phyloP scores from a whole-genome alignment of 2,329 filamentous ascomycete genomes.

The Aureobasidium vineae region DNA sequence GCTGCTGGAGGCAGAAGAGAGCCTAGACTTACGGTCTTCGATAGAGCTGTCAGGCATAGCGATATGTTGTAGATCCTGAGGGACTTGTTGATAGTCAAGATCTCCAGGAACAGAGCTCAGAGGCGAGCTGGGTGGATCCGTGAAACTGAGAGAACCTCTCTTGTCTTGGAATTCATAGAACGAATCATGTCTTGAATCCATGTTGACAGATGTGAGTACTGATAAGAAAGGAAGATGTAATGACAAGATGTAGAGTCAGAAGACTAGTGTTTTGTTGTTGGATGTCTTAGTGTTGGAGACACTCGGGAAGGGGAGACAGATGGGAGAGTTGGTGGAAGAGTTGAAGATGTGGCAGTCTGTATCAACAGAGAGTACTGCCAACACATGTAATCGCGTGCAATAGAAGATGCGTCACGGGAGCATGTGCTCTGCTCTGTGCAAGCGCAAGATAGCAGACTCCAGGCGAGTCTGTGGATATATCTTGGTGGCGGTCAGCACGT shows the following conservation, averaged over 20 bases:
- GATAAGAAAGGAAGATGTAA: background rate
- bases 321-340: background rate
- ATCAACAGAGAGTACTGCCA: background rate
- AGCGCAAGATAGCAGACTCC: background rate
- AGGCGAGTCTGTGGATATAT: background rate
- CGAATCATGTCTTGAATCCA: conserved; percentile 14
- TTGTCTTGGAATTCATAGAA: background rate
- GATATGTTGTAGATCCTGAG: background rate
- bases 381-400: conserved; percentile 1
- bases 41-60: background rate
- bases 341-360: background rate
- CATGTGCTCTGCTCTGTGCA: background rate
- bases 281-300: background rate
- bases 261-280: no score
- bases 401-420: background rate
- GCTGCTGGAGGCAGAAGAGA: background rate
- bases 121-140: conserved; percentile 12
- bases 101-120: conserved; percentile 22
- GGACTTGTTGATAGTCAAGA: background rate
- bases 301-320: background rate
- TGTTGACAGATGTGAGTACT: background rate
- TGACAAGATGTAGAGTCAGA: background rate
- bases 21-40: background rate
- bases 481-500: background rate
- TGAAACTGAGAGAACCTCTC: background rate